Evolutionary conservation across 1,139 yeast species (phyloP).

Genomic region (Lodderomyces jiufengensis): DNA sequence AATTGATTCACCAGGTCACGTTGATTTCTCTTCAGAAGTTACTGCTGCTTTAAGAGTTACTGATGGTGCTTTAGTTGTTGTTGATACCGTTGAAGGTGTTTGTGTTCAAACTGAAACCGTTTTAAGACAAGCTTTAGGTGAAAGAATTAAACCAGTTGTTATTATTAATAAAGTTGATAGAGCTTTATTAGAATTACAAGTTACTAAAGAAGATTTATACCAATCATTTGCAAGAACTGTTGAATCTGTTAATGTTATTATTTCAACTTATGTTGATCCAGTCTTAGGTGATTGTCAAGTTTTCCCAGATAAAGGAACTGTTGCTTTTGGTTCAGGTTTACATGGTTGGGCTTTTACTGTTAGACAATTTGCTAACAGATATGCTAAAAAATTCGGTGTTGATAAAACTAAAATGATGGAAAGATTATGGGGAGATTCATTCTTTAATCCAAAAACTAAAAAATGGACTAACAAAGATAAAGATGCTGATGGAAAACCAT

Average conservation of each 20-base stretch:
- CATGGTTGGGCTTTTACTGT: slow-evolving; percentile 99
- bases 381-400: slow-evolving; percentile 99
- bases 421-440: slow-evolving; percentile 99
- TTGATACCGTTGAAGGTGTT: slow-evolving; percentile 99
- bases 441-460: slow-evolving; percentile 99
- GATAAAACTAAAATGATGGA: slow-evolving; percentile 97
- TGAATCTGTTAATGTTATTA: slow-evolving; percentile 98
- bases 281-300: slow-evolving; percentile 95
- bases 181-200: slow-evolving; percentile 98
- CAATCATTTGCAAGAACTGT: slow-evolving; percentile 98
- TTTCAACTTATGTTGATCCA: slow-evolving; percentile 91
- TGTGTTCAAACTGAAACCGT: slow-evolving; percentile 99
- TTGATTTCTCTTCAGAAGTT: slow-evolving; percentile 99
- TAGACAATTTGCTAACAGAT: slow-evolving; percentile 97
- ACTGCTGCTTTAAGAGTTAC: slow-evolving; percentile 99
- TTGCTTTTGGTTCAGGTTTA: slow-evolving; percentile 99
- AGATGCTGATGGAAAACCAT: slow-evolving; percentile 91
- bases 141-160: slow-evolving; percentile 99
- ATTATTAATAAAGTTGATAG: slow-evolving; percentile 99
- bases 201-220: slow-evolving; percentile 97
- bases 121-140: slow-evolving; percentile 98
- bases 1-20: slow-evolving; percentile 99
- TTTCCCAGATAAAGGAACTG: slow-evolving; percentile 98
- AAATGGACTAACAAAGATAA: slow-evolving; percentile 97
- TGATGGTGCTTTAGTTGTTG: slow-evolving; percentile 99